Base-by-base conservation (phyloP, 2,329 filamentous ascomycete genomes). In the Leptosphaerulina australis region DNA sequence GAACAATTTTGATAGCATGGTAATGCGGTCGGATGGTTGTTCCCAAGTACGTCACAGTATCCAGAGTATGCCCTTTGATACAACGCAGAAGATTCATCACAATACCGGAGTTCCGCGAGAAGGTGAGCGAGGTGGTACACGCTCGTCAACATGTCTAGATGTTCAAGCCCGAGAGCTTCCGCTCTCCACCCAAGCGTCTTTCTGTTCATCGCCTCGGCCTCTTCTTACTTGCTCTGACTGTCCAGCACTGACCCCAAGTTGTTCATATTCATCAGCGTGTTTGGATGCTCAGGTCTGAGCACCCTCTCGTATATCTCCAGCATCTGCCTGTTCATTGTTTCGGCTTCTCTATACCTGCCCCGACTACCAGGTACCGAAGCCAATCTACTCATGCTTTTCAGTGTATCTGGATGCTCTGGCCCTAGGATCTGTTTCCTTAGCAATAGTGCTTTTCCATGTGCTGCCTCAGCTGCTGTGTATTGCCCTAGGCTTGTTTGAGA, bases 181-280 rank as follows among this genome's bases (percentile, higher is more conserved):
- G 6, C 28, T 8, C 7, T 30, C 12, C 6, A 9, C 12, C n/a
- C 28, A n/a, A 34, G 17, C 15, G 5, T 9, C 11, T 34, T 20
- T 10, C 17, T 3, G 20, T 34, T 4, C n/a, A 30, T 30, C n/a
- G 3, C 8, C 14, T 30, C 28, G 4, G 28, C 28, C 4, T 30
- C 28, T 15, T 9, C 4, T 5, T 30, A 30, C 28, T 30, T 30
- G 5, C 28, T 14, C 28, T 30, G 28, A 4, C n/a, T 3, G 3
- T 9, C 4, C 9, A 30, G 28, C 12, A 30, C 28, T 15, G 17
- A 15, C 17, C 6, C 28, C 17, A 30, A 11, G 10, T 30, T 30
- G n/a, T 30, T 15, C n/a, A 60, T 48, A 21, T 25, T 55, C 18
- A 18, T 33, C 24, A 45, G 41, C 18, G 43, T 46, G 26, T 31